Conservation (phyloP, 2,329 filamentous ascomycete genomes). For the Chaetomiaceae sp. region DNA sequence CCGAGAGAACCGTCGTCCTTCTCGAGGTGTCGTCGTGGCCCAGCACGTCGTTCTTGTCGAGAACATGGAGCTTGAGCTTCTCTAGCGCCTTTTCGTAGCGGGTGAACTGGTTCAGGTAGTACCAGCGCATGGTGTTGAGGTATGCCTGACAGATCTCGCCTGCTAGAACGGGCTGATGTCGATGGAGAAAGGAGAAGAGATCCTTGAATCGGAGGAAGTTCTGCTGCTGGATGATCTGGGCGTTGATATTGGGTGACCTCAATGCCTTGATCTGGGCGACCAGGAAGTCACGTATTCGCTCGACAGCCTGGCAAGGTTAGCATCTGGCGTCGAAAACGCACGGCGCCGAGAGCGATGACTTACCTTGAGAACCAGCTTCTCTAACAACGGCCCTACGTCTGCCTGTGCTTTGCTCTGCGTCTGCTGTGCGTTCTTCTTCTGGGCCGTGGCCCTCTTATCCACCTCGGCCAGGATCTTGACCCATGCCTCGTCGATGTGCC, state of each 20-base stretch:
- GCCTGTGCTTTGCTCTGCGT: constrained; percentile 67
- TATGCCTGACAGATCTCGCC: constrained; percentile 91
- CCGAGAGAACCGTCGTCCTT: constrained; percentile 53
- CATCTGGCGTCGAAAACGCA: not conserved
- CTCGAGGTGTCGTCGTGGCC: constrained; percentile 69
- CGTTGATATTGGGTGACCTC: constrained; percentile 91
- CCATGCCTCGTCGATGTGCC: constrained; percentile 85
- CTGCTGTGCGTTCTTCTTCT: constrained; percentile 60
- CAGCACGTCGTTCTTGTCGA: constrained; percentile 79
- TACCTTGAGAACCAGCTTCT: constrained; percentile 77
- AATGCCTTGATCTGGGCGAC: constrained; percentile 92
- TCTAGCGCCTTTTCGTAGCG: constrained; percentile 79
- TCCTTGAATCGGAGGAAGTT: constrained; percentile 85
- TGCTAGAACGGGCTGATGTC: constrained; percentile 74
- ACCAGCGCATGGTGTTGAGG: constrained; percentile 98
- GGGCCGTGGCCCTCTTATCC: constrained; percentile 66
- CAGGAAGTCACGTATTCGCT: constrained; percentile 89
- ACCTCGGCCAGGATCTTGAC: constrained; percentile 75
- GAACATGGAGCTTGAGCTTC: constrained; percentile 73
- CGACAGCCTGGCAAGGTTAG: constrained; percentile 57
- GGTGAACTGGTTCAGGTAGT: constrained; percentile 85
- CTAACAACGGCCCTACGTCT: constrained; percentile 78
- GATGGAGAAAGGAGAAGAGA: constrained; percentile 76
- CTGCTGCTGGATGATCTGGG: constrained; percentile 93
- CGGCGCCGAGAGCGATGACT: not conserved